These are phyloP conservation scores for Aspergillus latus DNA, from an alignment of 2,329 filamentous ascomycete genomes.

Conservation along the genomic window DNA sequence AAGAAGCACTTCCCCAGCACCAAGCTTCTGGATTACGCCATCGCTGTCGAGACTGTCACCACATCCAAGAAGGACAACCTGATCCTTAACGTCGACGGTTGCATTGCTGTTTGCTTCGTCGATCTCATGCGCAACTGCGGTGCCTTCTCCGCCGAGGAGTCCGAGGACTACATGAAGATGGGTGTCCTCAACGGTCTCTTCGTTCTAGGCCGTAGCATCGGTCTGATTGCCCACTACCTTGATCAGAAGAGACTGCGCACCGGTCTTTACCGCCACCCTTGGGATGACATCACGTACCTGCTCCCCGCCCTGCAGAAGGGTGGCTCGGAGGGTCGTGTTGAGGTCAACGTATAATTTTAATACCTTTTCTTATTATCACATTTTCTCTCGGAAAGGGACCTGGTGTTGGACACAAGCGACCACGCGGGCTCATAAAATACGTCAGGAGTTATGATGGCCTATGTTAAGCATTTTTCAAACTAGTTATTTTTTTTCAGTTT, in stretches of 20 bases:
- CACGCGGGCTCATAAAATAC: slow-evolving; percentile 32
- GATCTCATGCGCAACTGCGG: slow-evolving; percentile 97
- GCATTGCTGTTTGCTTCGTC: slow-evolving; percentile 97
- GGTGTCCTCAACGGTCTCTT: slow-evolving; percentile 99
- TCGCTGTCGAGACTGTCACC: slow-evolving; percentile 96
- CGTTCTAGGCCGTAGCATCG: slow-evolving; percentile 93
- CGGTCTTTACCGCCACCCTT: slow-evolving; percentile 97
- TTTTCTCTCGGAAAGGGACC: slow-evolving; percentile 15
- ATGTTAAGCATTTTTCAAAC: slow-evolving; percentile 29
- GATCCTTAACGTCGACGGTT: slow-evolving; percentile 98
- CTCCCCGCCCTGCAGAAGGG: slow-evolving; percentile 74
- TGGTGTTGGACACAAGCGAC: slow-evolving; percentile 23
- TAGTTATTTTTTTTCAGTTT: slow-evolving; percentile 37
- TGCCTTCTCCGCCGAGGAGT: slow-evolving; percentile 93
- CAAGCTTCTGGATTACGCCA: slow-evolving; percentile 98
- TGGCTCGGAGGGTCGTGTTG: slow-evolving; percentile 81
- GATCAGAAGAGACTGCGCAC: slow-evolving; percentile 99
- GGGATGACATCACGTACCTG: slow-evolving; percentile 97
- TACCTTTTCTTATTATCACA: slow-evolving; percentile 25
- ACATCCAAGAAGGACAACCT: slow-evolving; percentile 99
- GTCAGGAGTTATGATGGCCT: slow-evolving; percentile 40
- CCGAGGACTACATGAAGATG: slow-evolving; percentile 98
- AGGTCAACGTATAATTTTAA: slow-evolving; percentile 69
- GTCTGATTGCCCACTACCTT: slow-evolving; percentile 99
- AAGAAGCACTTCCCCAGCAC: slow-evolving; percentile 94